Evolutionary conservation across 257 asterid genomes (phyloP).

Genomic region (Ophiorrhiza pumila): DNA sequence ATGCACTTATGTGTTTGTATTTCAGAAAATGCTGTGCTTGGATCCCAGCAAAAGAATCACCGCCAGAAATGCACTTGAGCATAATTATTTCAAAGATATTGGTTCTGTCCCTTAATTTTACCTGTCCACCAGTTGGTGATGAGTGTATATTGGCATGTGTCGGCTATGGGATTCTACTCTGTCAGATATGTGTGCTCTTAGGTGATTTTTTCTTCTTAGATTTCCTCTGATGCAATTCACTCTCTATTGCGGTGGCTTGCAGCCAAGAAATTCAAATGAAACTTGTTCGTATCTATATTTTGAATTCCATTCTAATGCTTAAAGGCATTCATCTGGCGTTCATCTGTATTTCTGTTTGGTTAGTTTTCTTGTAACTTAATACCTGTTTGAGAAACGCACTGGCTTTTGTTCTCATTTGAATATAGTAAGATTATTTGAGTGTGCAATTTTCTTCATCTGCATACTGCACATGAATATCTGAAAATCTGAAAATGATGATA

Average conservation of each 20-base stretch:
- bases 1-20: constrained; percentile 3
- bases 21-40: constrained; percentile 57
- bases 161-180: constrained; percentile 33
- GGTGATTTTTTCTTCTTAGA: constrained; percentile 21
- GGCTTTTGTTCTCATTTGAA: constrained; percentile 20
- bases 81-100: constrained; percentile 82
- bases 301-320: constrained; percentile 25
- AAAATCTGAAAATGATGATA: background rate
- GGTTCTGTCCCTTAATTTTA: constrained; percentile 52
- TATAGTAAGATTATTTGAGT: constrained; percentile 31
- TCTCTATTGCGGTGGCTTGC: constrained; percentile 26
- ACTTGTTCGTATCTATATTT: constrained; percentile 8
- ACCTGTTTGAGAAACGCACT: constrained; percentile 31
- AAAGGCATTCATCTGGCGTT: constrained; percentile 26
- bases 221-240: constrained; percentile 33
- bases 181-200: constrained; percentile 35
- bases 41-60: constrained; percentile 94
- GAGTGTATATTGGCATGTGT: constrained; percentile 59
- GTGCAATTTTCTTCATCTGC: constrained; percentile 20
- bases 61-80: constrained; percentile 86
- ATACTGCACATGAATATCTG: background rate
- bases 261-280: constrained; percentile 19
- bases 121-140: constrained; percentile 30
- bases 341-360: constrained; percentile 18
- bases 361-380: constrained; percentile 28